phyloP scores from a whole-genome alignment of 169 alveolate genomes.

The Cryptosporidium canis region DNA sequence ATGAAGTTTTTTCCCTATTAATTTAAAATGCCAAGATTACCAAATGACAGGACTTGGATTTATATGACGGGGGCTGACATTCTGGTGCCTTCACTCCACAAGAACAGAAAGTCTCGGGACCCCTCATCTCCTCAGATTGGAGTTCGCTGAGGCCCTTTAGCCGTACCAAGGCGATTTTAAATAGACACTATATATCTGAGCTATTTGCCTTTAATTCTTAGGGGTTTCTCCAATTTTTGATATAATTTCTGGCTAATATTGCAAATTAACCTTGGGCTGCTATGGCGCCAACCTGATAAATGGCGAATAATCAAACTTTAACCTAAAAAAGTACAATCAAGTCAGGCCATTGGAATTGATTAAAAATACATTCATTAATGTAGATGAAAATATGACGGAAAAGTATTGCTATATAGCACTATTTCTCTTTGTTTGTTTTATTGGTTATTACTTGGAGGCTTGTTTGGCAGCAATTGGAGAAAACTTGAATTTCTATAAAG shows the following conservation, averaged over 20 bases:
- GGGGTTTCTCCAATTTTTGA: background rate
- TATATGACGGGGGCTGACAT: no score
- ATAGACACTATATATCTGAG: no score
- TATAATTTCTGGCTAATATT: background rate
- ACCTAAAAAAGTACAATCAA: background rate
- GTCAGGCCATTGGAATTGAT: background rate
- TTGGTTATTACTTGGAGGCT: background rate
- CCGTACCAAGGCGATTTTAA: no score
- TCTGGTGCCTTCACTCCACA: no score
- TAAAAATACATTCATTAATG: background rate
- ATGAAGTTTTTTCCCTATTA: background rate
- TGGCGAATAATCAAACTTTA: background rate
- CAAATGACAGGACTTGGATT: no score
- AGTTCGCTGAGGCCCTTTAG: no score
- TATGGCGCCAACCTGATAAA: background rate
- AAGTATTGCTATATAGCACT: background rate
- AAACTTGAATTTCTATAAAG: background rate
- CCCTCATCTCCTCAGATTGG: no score
- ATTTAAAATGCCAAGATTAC: background rate
- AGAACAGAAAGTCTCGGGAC: no score
- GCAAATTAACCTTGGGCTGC: background rate
- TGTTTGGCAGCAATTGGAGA: background rate
- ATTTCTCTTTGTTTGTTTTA: background rate
- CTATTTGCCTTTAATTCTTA: background rate
- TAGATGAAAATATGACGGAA: background rate